Base-by-base conservation (phyloP, 2,329 filamentous ascomycete species). In the Beauveria bassiana region DNA sequence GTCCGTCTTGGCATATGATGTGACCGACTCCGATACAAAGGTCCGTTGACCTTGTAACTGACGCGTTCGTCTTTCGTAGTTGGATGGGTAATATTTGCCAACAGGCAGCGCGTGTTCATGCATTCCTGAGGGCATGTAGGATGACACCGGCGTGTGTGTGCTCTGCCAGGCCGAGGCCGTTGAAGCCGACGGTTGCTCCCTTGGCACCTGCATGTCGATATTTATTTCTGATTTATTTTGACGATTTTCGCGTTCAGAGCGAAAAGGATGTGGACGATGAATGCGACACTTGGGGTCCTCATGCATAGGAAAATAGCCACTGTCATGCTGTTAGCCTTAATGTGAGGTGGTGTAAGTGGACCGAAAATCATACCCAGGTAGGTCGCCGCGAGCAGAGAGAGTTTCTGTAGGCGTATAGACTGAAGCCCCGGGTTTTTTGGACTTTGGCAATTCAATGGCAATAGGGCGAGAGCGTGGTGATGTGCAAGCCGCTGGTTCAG, bases 31-130 rank as follows among this genome's bases (percentile, higher is more conserved):
- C 5, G 70, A 66, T 31, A 69, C 64, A n/a, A 64, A 63, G n/a
- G 64, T 67, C 18, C 65, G 68, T 5, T 65, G 47, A n/a, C 62
- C 65, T 43, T 67, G 54, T 24, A 69, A 64, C 8, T 65, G 65
- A 22, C 64, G 65, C 55, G 71, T 73, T 55, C 75, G 69, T 31
- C 73, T 75, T 65, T 84, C 81, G 66, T 85, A 86, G 70, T 86
- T 86, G 28, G 82, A 80, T 0, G 84, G 84, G 62, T 86, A 85
- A 66, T 86, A 87, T 71, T 86, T 86, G 26, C 84, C 84, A 72
- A 85, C 75, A 0, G 83, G 81, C 38, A 84, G 71, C 4, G 76
- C 71, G 42, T 71, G 76, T 43, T 78, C 77, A 55, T 79, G 76
- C 43, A 78, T 73, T 2, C 80, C 81, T 28, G 77, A 77, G 7